These are phyloP conservation scores for Cytospora paraplurivora DNA, from an alignment of 2,329 filamentous ascomycete genomes.

Conservation along the genomic window DNA sequence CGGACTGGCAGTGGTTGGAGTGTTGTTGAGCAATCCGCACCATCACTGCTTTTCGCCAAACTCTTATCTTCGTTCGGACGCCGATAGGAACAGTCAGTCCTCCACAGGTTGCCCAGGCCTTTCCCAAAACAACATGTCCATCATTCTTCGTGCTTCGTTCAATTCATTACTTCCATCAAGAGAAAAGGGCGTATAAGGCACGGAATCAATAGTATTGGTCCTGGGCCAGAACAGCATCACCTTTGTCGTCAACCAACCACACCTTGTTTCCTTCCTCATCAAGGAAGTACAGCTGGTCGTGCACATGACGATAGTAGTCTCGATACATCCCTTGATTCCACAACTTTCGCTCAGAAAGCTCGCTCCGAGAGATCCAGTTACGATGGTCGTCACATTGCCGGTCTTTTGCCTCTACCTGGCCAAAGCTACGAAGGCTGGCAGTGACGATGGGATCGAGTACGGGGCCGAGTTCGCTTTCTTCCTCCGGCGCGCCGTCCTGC, in stretches of 20 bases:
- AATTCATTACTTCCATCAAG: too few relatives aligned
- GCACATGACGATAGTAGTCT: not conserved
- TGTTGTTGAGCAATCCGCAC: too few relatives aligned
- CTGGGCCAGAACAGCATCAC: slow-evolving; percentile 1
- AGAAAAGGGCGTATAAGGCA: too few relatives aligned
- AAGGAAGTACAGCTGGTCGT: not conserved
- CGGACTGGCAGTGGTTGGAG: too few relatives aligned
- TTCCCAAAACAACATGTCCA: too few relatives aligned
- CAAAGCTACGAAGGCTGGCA: not conserved
- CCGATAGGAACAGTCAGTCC: too few relatives aligned
- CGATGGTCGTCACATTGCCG: not conserved
- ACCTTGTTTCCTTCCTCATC: not conserved
- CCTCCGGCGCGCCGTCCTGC: not conserved
- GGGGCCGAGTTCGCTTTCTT: not conserved
- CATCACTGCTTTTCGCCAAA: too few relatives aligned
- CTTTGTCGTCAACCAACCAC: slow-evolving; percentile 9
- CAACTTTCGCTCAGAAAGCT: not conserved
- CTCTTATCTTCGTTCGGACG: too few relatives aligned
- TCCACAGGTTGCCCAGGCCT: too few relatives aligned
- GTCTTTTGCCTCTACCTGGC: not conserved
- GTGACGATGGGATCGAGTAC: too few relatives aligned
- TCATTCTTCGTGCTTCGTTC: too few relatives aligned
- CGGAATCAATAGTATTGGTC: not conserved
- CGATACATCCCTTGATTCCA: not conserved
- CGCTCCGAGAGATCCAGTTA: slow-evolving; percentile 1